These are phyloP conservation scores for Chaetomidium leptoderma DNA, from an alignment of 495 filamentous ascomycete species.

Conservation along the genomic window DNA sequence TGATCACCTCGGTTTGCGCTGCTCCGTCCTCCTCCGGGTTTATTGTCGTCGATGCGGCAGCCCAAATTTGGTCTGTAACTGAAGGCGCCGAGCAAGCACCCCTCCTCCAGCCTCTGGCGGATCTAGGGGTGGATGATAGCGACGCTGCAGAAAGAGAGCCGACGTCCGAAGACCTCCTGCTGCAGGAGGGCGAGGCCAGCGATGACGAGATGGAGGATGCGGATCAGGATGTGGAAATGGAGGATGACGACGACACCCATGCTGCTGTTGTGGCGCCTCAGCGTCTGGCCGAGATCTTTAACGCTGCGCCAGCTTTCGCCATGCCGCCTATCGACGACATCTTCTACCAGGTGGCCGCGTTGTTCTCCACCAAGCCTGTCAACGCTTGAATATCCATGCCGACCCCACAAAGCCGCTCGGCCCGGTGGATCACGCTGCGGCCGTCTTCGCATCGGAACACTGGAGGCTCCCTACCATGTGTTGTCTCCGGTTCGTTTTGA, in stretches of 20 bases:
- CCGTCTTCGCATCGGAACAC: background rate
- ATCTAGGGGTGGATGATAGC: slow-evolving; percentile 42
- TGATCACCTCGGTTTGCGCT: slow-evolving; percentile 54
- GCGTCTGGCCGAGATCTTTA: slow-evolving; percentile 68
- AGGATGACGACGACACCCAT: slow-evolving; percentile 37
- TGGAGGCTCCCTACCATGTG: background rate
- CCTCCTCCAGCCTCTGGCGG: slow-evolving; percentile 47
- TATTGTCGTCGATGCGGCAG: slow-evolving; percentile 55
- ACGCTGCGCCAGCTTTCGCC: slow-evolving; percentile 66
- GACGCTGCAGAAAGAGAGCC: slow-evolving; percentile 16
- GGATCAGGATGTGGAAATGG: slow-evolving; percentile 35
- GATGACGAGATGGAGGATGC: slow-evolving; percentile 41
- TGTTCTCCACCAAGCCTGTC: slow-evolving; percentile 51
- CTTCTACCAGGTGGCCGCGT: slow-evolving; percentile 66
- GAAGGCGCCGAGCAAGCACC: slow-evolving; percentile 46
- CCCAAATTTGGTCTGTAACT: slow-evolving; percentile 52
- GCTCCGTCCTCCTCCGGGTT: slow-evolving; percentile 55
- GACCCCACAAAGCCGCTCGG: background rate
- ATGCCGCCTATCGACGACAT: slow-evolving; percentile 73
- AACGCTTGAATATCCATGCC: slow-evolving; percentile 8
- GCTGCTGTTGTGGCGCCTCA: slow-evolving; percentile 57
- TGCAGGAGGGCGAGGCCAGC: slow-evolving; percentile 47
- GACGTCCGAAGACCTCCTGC: slow-evolving; percentile 21
- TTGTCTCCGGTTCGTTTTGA: no score
- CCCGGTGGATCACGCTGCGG: background rate